Conservation (phyloP, 1,139 yeast genomes). For the Candida tropicalis region DNA sequence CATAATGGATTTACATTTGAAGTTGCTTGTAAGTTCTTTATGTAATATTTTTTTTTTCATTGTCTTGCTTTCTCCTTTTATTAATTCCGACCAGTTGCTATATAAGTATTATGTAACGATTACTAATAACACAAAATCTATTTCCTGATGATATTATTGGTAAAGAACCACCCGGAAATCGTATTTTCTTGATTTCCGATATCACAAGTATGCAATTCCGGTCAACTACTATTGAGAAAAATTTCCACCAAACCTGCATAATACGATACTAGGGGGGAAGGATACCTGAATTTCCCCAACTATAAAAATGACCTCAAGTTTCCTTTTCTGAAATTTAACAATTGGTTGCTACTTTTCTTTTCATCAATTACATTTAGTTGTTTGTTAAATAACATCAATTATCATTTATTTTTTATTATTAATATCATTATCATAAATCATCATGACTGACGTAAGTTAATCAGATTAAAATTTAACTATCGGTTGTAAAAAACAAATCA, state of each 20-base stretch:
- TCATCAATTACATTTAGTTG: not conserved
- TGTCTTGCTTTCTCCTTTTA: too few species aligned
- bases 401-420: not conserved
- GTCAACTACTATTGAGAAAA: not conserved
- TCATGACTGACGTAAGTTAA: slow-evolving; percentile 15
- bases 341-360: not conserved
- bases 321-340: not conserved
- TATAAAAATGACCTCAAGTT: slow-evolving; percentile 1
- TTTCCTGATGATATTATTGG: not conserved
- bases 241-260: not conserved
- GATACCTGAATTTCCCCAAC: not conserved
- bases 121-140: slow-evolving; percentile 3
- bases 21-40: too few species aligned
- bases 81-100: not conserved
- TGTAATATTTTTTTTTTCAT: not conserved
- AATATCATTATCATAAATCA: not conserved
- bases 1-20: too few species aligned
- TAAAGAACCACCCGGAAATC: not conserved
- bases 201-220: not conserved
- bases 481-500: too few species aligned
- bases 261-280: not conserved
- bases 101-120: slow-evolving; percentile 1
- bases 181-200: not conserved
- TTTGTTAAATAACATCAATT: slow-evolving; percentile 1
- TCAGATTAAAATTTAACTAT: not conserved